Base-by-base conservation (phyloP, 352 stramenopile genomes). In the Aphanomyces astaci region DNA sequence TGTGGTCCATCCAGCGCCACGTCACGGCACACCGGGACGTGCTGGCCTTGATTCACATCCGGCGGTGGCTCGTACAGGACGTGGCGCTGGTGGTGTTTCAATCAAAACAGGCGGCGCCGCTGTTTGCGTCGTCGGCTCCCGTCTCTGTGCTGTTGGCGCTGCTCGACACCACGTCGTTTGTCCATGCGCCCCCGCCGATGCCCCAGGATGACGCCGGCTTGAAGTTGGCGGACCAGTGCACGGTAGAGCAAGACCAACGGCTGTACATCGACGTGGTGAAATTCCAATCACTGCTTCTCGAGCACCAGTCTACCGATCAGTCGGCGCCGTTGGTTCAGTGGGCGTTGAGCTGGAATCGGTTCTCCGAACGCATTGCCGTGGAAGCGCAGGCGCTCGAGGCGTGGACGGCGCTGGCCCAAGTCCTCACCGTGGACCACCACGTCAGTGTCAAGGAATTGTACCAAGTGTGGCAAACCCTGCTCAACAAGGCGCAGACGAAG, bases 281-380 rank as follows among this genome's bases (percentile, higher is more conserved):
- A 19, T 60, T 68, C n/a, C 40, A 40, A n/a, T 27, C 45, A 30
- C 25, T 59, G 22, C 27, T 67, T n/a, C n/a, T n/a, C n/a, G n/a
- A n/a, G 19, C n/a, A 64, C 2, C 60, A 51, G 7, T 46, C 19
- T 11, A 32, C 31, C 19, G 48, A 22, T n/a, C 11, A 39, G 10
- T 32, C 60, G 32, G 72, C 88, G 32, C 59, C 75, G 51, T 78
- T 91, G 55, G 66, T 94, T 30, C 77, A 88, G 64, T 94, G 86
- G 86, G 82, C 86, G 7, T 78, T 92, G 28, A 76, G 87, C 46
- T 94, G 86, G 86, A 94, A 94, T 59, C 73, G 87, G 28, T 94
- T 90, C 68, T 94, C 86, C 31, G 86, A 94, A 54, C 80, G 82
- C 24, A 81, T 94, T 60, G 82, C 82, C 7, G 86, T 84, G 10